These are phyloP conservation scores for Globisporangium nodosum DNA, from an alignment of 352 stramenopile species.

Conservation along the genomic window DNA sequence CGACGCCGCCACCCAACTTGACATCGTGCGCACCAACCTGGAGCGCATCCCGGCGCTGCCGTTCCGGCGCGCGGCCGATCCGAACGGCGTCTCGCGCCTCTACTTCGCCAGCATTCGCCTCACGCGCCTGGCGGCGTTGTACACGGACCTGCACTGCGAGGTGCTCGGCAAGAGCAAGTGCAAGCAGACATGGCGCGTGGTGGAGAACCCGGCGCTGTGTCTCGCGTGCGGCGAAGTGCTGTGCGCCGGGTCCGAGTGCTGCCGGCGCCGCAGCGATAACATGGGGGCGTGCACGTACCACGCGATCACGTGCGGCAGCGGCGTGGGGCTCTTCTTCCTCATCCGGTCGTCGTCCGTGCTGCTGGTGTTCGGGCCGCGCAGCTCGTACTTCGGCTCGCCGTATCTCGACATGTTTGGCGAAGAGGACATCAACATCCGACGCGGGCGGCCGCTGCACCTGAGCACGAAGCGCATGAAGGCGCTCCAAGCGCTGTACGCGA, in stretches of 20 bases:
- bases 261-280: slow-evolving; percentile 49
- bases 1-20: slow-evolving; percentile 7
- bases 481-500: slow-evolving; percentile 65
- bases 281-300: slow-evolving; percentile 77
- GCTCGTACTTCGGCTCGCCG: slow-evolving; percentile 81
- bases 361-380: slow-evolving; percentile 62
- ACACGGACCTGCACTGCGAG: slow-evolving; percentile 75
- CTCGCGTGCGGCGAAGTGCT: slow-evolving; percentile 71
- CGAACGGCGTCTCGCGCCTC: slow-evolving; percentile 23
- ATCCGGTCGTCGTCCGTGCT: slow-evolving; percentile 75
- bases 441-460: slow-evolving; percentile 68
- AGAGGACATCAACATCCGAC: slow-evolving; percentile 81
- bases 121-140: slow-evolving; percentile 53
- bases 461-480: slow-evolving; percentile 71
- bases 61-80: slow-evolving; percentile 39
- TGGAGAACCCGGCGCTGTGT: slow-evolving; percentile 80
- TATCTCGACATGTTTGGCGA: slow-evolving; percentile 88
- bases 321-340: slow-evolving; percentile 78
- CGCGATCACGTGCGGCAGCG: slow-evolving; percentile 63
- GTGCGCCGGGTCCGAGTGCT: slow-evolving; percentile 80
- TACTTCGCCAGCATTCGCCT: slow-evolving; percentile 67
- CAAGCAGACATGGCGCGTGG: slow-evolving; percentile 58
- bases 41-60: slow-evolving; percentile 46
- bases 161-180: slow-evolving; percentile 68
- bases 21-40: slow-evolving; percentile 43